phyloP scores from a whole-genome alignment of 2,329 filamentous ascomycete genomes.

The Fusarium miscanthi region DNA sequence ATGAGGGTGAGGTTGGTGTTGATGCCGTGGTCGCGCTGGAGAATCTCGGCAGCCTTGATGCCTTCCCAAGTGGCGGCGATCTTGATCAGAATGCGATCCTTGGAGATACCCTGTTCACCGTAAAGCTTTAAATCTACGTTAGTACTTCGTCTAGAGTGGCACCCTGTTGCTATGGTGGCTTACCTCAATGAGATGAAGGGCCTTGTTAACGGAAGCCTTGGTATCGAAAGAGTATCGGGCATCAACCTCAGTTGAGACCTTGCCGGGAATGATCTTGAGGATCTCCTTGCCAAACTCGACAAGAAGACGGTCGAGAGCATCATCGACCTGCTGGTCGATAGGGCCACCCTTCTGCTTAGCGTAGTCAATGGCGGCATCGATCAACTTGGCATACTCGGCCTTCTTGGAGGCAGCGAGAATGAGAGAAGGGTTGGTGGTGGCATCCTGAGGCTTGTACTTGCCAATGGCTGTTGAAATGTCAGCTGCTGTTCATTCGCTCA shows the following conservation, averaged over 20 bases:
- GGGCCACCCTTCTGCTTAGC: constrained; percentile 80
- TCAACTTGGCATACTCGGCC: constrained; percentile 91
- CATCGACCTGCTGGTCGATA: constrained; percentile 86
- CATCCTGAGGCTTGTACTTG: constrained; percentile 99
- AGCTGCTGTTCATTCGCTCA: constrained; percentile 35
- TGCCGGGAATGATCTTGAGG: constrained; percentile 94
- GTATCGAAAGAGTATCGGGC: constrained; percentile 96
- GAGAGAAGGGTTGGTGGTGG: constrained; percentile 98
- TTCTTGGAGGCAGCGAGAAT: constrained; percentile 99
- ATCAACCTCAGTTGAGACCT: constrained; percentile 99
- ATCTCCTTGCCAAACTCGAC: constrained; percentile 99
- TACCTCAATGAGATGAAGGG: constrained; percentile 95
- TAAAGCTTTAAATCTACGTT: constrained; percentile 75
- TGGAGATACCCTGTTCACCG: constrained; percentile 88
- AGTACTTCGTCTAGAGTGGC: constrained; percentile 17
- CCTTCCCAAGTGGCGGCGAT: constrained; percentile 99
- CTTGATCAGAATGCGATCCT: constrained; percentile 98
- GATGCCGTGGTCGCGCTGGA: constrained; percentile 94
- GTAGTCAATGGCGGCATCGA: constrained; percentile 85
- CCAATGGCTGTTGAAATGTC: constrained; percentile 77
- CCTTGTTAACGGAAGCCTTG: constrained; percentile 92
- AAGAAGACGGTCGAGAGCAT: constrained; percentile 90
- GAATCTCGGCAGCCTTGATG: constrained; percentile 97
- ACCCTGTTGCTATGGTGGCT: constrained; percentile 41
- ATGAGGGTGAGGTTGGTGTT: constrained; percentile 99